These are phyloP conservation scores for Trichoderma pleuroti DNA, from an alignment of 2,329 filamentous ascomycete species.

Conservation along the genomic window DNA sequence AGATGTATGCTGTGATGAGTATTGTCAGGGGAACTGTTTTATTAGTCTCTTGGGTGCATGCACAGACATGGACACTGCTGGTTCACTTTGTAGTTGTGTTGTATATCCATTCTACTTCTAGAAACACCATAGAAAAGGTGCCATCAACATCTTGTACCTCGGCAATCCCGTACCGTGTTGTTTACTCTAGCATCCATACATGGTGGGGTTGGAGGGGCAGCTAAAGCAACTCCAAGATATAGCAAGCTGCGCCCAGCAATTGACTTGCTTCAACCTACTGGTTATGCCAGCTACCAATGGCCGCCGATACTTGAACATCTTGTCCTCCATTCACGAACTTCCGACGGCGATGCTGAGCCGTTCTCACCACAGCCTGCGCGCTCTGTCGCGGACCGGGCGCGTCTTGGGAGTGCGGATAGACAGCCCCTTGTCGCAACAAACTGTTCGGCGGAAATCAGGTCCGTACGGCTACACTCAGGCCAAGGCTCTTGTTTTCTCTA, in stretches of 20 bases:
- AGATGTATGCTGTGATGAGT: not conserved
- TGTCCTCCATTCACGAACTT: not conserved
- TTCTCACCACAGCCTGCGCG: not conserved
- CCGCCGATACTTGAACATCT: not conserved
- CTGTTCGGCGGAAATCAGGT: constrained; percentile 51
- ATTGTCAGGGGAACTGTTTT: not conserved
- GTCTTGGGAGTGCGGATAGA: not conserved
- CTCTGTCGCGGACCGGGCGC: not conserved
- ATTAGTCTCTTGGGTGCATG: not conserved
- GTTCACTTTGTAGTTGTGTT: not conserved
- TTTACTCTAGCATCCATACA: not conserved
- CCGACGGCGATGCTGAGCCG: not conserved
- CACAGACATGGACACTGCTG: not conserved
- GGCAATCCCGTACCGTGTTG: not conserved
- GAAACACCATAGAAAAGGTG: not conserved
- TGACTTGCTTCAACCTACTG: not conserved
- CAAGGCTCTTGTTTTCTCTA: constrained; percentile 73
- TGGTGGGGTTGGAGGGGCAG: constrained; percentile 5
- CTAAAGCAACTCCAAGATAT: not conserved
- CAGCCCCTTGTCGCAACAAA: constrained; percentile 24
- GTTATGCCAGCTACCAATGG: not conserved
- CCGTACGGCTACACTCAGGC: constrained; percentile 81
- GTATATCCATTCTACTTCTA: not conserved
- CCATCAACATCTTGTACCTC: not conserved
- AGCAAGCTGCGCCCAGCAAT: not conserved